These are phyloP conservation scores for Wallacemonas sp. DNA, from an alignment of 208 protist genomes.

Conservation along the genomic window DNA sequence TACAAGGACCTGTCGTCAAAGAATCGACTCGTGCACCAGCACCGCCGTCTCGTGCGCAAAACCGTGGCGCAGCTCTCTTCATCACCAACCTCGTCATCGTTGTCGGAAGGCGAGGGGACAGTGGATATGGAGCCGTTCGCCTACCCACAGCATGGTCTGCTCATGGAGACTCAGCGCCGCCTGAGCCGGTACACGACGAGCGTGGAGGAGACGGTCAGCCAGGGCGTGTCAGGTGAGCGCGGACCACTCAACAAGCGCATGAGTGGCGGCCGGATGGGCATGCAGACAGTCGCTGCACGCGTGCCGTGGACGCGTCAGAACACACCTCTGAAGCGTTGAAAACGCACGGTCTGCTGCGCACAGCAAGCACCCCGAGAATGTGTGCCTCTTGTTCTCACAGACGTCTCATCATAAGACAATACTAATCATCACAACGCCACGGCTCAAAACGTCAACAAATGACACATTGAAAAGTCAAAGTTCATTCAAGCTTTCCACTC, in stretches of 20 bases:
- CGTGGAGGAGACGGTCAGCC: conserved; percentile 30
- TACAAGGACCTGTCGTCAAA: conserved; percentile 27
- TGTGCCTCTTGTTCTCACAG: neutral
- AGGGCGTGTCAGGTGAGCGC: conserved; percentile 39
- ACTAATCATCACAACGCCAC: too few relatives aligned
- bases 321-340: neutral
- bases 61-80: conserved; percentile 26
- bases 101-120: neutral
- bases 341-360: neutral
- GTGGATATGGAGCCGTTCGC: conserved; percentile 1
- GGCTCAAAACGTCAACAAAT: neutral
- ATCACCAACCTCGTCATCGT: neutral
- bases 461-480: too few relatives aligned
- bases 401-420: neutral
- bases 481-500: too few relatives aligned
- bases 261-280: conserved; percentile 52
- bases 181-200: conserved; percentile 45
- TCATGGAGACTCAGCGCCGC: conserved; percentile 55
- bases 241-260: conserved; percentile 42
- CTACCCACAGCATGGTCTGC: conserved; percentile 45
- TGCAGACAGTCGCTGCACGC: conserved; percentile 60
- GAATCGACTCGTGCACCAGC: conserved; percentile 37
- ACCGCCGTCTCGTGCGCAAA: conserved; percentile 50
- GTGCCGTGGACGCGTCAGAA: conserved; percentile 67
- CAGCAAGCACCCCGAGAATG: neutral